Base-by-base conservation (phyloP, 495 filamentous ascomycete genomes). In the Friedmanniomyces simplex region DNA sequence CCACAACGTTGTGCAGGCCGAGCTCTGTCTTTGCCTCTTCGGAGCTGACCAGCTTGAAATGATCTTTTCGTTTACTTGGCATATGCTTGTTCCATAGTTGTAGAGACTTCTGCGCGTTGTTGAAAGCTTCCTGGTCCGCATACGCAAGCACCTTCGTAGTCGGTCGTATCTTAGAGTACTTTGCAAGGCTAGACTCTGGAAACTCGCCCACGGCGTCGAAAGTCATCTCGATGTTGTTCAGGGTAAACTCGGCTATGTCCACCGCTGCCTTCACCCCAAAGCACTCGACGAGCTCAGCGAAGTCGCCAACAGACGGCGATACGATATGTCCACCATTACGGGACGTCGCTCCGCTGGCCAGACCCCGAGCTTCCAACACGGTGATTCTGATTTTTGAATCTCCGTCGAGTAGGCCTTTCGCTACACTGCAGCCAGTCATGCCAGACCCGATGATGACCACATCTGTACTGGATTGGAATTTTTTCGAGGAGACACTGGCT, bases 271-370 rank as follows among this genome's bases (percentile, higher is more conserved):
- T n/a, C 6, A 54, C 51, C 10, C 51, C 51, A 13, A 54, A 42
- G n/a, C 32, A n/a, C 7, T 24, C 30, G 6, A 54, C 36, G 14
- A 54, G 51, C 18, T 54, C 30, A 59, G 14, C 42, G 42, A 46
- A 55, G 18, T 47, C 42, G 10, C 14, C 20, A 22, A 46, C 43
- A 14, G 39, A 48, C 2, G 42, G 42, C 22, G 39, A 46, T 12
- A 55, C 75, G 24, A 76, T 68, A 49, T 74, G 71, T 0, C 76
- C 74, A 11, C 70, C 70, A 59, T 71, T 69, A 7, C 73, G 59
- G 0, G 67, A 69, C 1, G 72, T 72, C 10, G 68, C 73, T 1
- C 73, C 73, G n/a, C 63, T 66, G 46, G 68, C 71, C 10, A 74
- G 58, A 1, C 61, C 53, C 0, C 73, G 63, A 4, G 73, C 68